These are phyloP conservation scores for Pleurotus djamor DNA, from an alignment of 768 basidiomycete genomes.

Conservation along the genomic window DNA sequence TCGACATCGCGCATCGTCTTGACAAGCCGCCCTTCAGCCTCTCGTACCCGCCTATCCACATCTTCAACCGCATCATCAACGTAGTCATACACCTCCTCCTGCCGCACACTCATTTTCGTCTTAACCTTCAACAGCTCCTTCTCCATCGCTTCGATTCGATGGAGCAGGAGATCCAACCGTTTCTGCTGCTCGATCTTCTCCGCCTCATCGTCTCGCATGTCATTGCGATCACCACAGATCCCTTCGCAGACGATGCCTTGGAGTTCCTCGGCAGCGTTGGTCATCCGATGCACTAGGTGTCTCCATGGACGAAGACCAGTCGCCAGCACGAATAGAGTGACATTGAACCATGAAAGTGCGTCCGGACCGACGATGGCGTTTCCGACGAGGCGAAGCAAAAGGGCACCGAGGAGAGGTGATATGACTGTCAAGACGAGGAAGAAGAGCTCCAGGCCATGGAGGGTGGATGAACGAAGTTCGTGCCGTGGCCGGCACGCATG, in stretches of 20 bases:
- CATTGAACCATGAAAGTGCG: conserved; percentile 80
- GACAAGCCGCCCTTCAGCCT: conserved; percentile 39
- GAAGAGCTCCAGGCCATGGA: conserved; percentile 58
- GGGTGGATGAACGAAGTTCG: conserved; percentile 41
- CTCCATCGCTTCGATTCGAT: conserved; percentile 48
- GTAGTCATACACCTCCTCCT: conserved; percentile 59
- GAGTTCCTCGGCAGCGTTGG: conserved; percentile 57
- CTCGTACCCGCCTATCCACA: conserved; percentile 46
- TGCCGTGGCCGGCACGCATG: conserved; percentile 50
- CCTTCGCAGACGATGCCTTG: conserved; percentile 61
- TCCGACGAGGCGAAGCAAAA: conserved; percentile 61
- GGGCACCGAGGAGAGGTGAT: conserved; percentile 69
- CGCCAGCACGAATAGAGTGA: conserved; percentile 73
- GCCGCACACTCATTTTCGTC: conserved; percentile 34
- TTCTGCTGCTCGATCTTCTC: conserved; percentile 21
- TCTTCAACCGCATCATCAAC: conserved; percentile 54
- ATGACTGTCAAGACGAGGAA: conserved; percentile 59
- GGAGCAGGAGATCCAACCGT: conserved; percentile 10
- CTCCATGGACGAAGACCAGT: conserved; percentile 80
- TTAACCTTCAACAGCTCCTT: conserved; percentile 39
- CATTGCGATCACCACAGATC: conserved; percentile 23
- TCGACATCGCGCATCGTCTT: conserved; percentile 4
- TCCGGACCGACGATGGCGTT: conserved; percentile 50
- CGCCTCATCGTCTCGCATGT: conserved; percentile 21
- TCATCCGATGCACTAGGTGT: conserved; percentile 65